Conservation (phyloP, 1,284 basidiomycete species). For the Apiotrichum siamense region DNA sequence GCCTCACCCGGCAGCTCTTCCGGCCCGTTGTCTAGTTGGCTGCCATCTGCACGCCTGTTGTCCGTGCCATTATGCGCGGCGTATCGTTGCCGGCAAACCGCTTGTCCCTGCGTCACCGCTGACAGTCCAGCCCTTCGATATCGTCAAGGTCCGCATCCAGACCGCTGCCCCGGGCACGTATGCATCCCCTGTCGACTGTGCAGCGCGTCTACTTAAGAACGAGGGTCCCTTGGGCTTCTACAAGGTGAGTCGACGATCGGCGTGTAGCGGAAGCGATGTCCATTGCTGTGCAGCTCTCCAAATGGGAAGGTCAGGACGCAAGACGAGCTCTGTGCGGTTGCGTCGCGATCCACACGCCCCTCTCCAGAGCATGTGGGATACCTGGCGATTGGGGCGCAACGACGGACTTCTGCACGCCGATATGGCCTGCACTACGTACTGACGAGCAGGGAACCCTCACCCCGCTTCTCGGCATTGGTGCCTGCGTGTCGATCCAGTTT, state of each 20-base stretch:
- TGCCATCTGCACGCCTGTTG: too few relatives aligned
- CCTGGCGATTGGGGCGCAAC: too few relatives aligned
- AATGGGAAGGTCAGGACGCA: too few relatives aligned
- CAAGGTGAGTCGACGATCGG: constrained; percentile 58
- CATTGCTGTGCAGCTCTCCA: not conserved
- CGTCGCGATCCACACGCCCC: too few relatives aligned
- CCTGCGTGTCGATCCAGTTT: constrained; percentile 90
- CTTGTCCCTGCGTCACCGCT: not conserved
- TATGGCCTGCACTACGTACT: not conserved
- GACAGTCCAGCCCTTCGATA: constrained; percentile 67
- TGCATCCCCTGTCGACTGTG: constrained; percentile 80
- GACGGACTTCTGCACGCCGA: not conserved
- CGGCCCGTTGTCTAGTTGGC: too few relatives aligned
- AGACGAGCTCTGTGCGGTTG: too few relatives aligned
- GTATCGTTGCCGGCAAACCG: too few relatives aligned
- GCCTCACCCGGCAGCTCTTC: too few relatives aligned
- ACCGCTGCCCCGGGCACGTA: constrained; percentile 88
- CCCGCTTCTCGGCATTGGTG: constrained; percentile 85
- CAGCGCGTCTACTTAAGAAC: constrained; percentile 75
- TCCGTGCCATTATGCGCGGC: too few relatives aligned
- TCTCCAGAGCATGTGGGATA: too few relatives aligned
- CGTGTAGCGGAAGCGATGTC: too few relatives aligned
- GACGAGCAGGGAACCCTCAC: constrained; percentile 73
- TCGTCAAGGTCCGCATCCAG: constrained; percentile 94
- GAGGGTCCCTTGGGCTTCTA: constrained; percentile 94